phyloP scores from a whole-genome alignment of 176 grass and related monocot species.

The Rhynchospora pubera region DNA sequence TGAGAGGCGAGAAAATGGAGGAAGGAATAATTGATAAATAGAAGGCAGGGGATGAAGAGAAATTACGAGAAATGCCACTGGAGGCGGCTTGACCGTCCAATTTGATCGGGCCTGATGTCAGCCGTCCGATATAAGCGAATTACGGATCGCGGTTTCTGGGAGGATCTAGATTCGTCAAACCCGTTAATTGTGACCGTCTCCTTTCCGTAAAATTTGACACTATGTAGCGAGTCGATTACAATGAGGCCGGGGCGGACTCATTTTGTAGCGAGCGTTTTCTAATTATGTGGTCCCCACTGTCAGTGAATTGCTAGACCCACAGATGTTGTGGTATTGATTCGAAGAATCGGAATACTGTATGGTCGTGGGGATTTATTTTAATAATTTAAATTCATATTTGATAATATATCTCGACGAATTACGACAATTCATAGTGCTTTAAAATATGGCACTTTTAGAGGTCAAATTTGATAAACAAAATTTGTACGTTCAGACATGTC shows the following conservation, averaged over 20 bases:
- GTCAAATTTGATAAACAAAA: neutral
- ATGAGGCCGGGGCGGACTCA: neutral
- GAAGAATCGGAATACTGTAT: neutral
- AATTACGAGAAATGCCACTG: conserved; percentile 16
- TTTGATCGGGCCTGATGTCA: neutral
- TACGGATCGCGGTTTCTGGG: neutral
- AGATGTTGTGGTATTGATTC: neutral
- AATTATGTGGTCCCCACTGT: neutral
- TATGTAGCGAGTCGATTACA: neutral
- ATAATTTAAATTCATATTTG: neutral
- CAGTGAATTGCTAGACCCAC: neutral
- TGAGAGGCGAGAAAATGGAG: conserved; percentile 6
- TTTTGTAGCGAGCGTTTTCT: neutral
- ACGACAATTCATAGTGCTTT: neutral
- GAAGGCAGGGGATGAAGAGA: neutral
- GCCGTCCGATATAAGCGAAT: neutral
- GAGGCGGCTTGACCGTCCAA: conserved; percentile 17
- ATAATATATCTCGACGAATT: neutral
- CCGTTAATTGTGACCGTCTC: neutral
- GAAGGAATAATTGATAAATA: neutral
- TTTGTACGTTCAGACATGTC: neutral
- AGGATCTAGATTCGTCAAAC: neutral
- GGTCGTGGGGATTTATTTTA: too few relatives aligned
- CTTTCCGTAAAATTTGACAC: neutral
- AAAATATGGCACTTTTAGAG: neutral